Base-by-base conservation (phyloP, 1,284 basidiomycete species). In the Bjerkandera adusta region DNA sequence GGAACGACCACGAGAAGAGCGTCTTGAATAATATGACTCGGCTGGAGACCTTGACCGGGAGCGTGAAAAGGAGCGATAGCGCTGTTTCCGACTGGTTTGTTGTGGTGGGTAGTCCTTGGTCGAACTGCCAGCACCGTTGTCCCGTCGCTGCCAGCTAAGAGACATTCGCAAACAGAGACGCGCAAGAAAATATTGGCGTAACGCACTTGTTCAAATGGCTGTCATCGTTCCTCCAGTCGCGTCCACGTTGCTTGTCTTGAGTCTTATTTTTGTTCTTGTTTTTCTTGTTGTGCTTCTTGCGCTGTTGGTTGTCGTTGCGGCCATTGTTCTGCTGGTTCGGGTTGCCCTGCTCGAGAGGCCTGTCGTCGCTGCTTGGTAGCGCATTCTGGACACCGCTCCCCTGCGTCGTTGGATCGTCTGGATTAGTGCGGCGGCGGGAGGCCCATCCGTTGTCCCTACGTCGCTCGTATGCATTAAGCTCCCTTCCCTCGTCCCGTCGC, bases 201-300 rank as follows among this genome's bases (percentile, higher is more conserved):
- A 62, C 77, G 29, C 59, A 89, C 86, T 89, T 89, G 64, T 89
- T 89, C 50, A 81, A 62, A 54, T 74, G 76, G 16, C 74, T 73
- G 48, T 85, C 84, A 47, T 85, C 82, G 36, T 70, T 72, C 42
- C 76, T 70, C 76, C 81, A 81, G 55, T 83, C 83, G 41, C 81
- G 73, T 43, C 60, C 63, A 50, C 62, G 61, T 39, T 67, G 67
- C 48, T 67, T 68, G 45, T 70, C 65, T 48, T 61, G 67, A 36
- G 61, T 65, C 49, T 68, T 70, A 49, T 66, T 54, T 45, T 64
- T 65, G 21, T 63, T 67, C 32, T 66, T 66, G 49, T 67, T 64
- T 32, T 59, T 56, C 32, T 61, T 56, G 24, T 65, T 66, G 50
- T 60, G 66, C 49, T 68, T 40, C 11, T 16, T 60, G 25, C 63